phyloP scores from a whole-genome alignment of 2,329 filamentous ascomycete species.

The Paecilomyces sp. region DNA sequence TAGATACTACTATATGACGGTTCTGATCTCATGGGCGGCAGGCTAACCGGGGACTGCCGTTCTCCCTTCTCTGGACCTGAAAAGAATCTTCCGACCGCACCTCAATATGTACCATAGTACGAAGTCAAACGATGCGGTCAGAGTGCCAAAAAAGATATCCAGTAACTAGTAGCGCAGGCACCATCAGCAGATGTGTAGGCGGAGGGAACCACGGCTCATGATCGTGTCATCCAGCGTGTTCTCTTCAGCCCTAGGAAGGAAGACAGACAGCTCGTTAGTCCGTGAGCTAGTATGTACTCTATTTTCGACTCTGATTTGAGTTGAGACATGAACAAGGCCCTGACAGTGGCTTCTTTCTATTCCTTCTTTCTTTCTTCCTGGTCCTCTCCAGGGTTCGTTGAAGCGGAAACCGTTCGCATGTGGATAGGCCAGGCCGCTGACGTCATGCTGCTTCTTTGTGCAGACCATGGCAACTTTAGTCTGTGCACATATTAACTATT shows the following conservation, averaged over 20 bases:
- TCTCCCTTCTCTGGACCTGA: neutral
- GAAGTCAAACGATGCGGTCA: neutral
- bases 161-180: neutral
- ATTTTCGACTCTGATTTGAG: neutral
- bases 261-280: neutral
- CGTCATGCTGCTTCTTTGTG: neutral
- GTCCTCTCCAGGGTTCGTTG: neutral
- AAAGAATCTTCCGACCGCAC: neutral
- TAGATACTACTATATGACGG: too few species aligned
- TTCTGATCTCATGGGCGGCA: neutral
- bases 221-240: neutral
- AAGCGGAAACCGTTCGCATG: neutral
- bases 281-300: neutral
- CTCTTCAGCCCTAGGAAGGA: neutral
- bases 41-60: too few species aligned
- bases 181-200: neutral
- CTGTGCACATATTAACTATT: too few species aligned
- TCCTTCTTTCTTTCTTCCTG: too few species aligned
- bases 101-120: neutral
- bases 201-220: neutral
- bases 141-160: too few species aligned
- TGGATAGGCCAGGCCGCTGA: neutral
- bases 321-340: neutral
- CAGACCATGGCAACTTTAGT: neutral
- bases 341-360: too few species aligned